Percentiles rank a stretch among this genome's conserved stretches.
These are phyloP conservation scores for Macadamia tetraphylla DNA, from an alignment of 164 flowering plant genomes.

Conservation along the genomic window DNA sequence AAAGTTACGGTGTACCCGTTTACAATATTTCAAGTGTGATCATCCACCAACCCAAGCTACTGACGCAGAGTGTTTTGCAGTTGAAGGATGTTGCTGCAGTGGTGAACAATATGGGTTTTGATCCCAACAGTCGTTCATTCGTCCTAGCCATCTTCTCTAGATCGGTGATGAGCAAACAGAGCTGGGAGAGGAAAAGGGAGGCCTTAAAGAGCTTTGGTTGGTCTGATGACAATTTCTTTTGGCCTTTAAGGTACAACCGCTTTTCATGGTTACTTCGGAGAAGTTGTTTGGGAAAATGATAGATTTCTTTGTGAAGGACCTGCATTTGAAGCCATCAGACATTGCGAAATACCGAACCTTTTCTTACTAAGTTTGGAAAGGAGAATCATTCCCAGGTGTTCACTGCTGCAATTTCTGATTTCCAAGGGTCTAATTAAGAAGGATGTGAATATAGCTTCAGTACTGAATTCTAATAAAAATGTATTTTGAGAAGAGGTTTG, in stretches of 20 bases:
- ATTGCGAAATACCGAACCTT: slow-evolving; percentile 6
- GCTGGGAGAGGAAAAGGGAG: slow-evolving; percentile 5
- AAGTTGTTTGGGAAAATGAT: slow-evolving; percentile 1
- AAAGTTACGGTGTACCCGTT: not conserved
- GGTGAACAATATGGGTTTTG: slow-evolving; percentile 4
- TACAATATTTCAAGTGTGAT: not conserved
- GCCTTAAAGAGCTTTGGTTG: slow-evolving; percentile 15
- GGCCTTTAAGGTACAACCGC: not conserved
- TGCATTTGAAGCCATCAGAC: slow-evolving; percentile 6
- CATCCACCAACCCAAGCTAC: not conserved
- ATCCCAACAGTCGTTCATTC: not conserved
- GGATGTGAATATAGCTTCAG: not conserved
- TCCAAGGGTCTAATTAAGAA: not conserved
- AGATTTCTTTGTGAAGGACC: slow-evolving; percentile 2
- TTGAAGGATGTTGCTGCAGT: not conserved
- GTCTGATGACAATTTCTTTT: slow-evolving; percentile 1
- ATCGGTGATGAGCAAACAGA: not conserved
- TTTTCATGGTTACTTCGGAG: slow-evolving; percentile 8
- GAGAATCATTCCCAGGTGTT: not conserved
- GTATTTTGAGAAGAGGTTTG: not conserved
- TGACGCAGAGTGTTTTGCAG: not conserved
- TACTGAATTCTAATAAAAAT: not conserved
- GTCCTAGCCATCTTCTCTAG: not conserved
- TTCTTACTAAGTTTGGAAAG: not conserved
- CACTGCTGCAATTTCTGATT: not conserved